Conservation (phyloP, 2,329 filamentous ascomycete species). For the Hypoxylon sp. region DNA sequence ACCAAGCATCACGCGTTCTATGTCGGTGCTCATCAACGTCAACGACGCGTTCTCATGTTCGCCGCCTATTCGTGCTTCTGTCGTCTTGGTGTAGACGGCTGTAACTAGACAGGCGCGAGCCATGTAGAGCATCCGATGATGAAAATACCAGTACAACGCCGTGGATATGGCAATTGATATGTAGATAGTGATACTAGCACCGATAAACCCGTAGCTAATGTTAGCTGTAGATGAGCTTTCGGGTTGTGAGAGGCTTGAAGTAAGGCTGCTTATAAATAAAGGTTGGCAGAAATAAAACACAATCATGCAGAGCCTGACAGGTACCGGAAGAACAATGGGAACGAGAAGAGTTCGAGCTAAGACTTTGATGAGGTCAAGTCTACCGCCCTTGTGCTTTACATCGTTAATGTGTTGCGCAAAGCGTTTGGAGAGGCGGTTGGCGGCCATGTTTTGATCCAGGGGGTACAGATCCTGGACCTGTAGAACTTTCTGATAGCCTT, state of each 20-base stretch:
- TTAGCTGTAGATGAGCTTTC: conserved; percentile 41
- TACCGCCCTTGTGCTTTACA: conserved; percentile 4
- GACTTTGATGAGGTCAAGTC: conserved; percentile 20
- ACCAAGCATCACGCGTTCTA: conserved; percentile 60
- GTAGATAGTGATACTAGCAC: conserved; percentile 59
- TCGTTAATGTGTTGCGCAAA: conserved; percentile 11
- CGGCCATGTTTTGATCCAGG: conserved; percentile 35
- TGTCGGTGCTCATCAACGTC: conserved; percentile 65
- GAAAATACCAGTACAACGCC: conserved; percentile 59
- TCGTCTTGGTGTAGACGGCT: conserved; percentile 55
- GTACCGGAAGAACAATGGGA: conserved; percentile 33
- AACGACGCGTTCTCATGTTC: conserved; percentile 60
- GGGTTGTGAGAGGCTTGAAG: conserved; percentile 52
- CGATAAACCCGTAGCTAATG: conserved; percentile 61
- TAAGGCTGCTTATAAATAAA: conserved; percentile 53
- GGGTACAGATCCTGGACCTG: conserved; percentile 38
- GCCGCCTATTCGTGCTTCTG: conserved; percentile 39
- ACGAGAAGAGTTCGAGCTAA: conserved; percentile 18
- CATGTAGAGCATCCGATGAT: conserved; percentile 54
- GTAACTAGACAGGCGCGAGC: conserved; percentile 52
- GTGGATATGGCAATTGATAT: conserved; percentile 58
- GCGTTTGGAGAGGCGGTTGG: conserved; percentile 24
- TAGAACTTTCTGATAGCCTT: conserved; percentile 40
- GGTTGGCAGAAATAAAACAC: conserved; percentile 56
- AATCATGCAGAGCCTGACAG: conserved; percentile 49